Evolutionary conservation across 139 green algal genomes (phyloP), one percentile per base, ranked within the genome.

Genomic region (Closterium sp.): DNA sequence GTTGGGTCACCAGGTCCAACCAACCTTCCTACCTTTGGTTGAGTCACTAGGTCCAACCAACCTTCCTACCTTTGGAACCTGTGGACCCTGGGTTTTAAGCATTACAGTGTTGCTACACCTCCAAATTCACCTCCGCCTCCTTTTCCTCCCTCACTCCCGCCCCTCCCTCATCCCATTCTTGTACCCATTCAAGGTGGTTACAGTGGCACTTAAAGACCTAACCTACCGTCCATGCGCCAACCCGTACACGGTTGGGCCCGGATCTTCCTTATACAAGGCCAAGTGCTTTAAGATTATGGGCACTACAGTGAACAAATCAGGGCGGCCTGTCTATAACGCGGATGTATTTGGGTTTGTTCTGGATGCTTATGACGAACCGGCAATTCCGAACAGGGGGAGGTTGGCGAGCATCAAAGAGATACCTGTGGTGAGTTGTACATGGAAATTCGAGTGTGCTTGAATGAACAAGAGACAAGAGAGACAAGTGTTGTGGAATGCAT

Each of bases 321-420:
- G 85, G 21, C 85, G 85, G 10, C 24, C 85, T 30, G 85, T 87
- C 28, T 87, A 87, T 31, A 87, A 87, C 85, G 85, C 85, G 28
- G 85, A 87, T 31, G 85, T 87, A 31, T 87, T 87, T 10, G 85
- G 85, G 28, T 87, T 87, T 31, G 85, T 87, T 9, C 85, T 87
- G 28, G 85, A 87, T 31, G 85, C 85, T 0, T 87, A 87, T 31
- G 85, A 31, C 85, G 85, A 87, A 31, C 85, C 85, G 7, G 85
- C 85, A 17, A 28, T 87, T 30, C 85, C 85, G 17, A 87, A 87
- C 85, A 30, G 85, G 28, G 85, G 85, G 28, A 30, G 85, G 7
- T 27, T 87, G 10, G 85, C 85, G 17, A 32, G 28, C 85, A 87
- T 87, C 22, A 31, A 30, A 30, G 85, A 87, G 28, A 87, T 87